phyloP scores from a whole-genome alignment of 768 basidiomycete genomes.

The Gloeostereum incarnatum region DNA sequence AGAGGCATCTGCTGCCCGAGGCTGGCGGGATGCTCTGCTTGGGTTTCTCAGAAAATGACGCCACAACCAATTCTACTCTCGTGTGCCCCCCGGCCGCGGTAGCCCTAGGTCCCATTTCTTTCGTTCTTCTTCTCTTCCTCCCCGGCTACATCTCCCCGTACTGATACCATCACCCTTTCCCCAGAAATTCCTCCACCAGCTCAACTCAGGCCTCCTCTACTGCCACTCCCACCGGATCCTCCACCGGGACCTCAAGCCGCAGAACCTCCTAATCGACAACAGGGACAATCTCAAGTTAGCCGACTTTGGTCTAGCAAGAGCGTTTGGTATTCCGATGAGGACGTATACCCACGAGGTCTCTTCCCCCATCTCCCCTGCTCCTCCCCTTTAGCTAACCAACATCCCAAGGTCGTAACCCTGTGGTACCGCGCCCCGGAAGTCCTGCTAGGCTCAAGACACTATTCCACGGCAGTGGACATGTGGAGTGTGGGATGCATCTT shows the following conservation, averaged over 20 bases:
- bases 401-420: constrained; percentile 84
- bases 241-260: constrained; percentile 95
- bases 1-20: too few species aligned
- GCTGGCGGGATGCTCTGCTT: too few species aligned
- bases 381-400: not conserved
- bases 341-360: constrained; percentile 98
- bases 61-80: too few species aligned
- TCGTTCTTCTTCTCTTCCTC: not conserved
- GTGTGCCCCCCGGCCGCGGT: too few species aligned
- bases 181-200: constrained; percentile 95
- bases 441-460: constrained; percentile 89
- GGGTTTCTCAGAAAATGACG: too few species aligned
- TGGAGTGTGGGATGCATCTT: constrained; percentile 99
- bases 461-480: constrained; percentile 98
- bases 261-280: constrained; percentile 90
- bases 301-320: constrained; percentile 92
- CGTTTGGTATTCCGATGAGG: constrained; percentile 96
- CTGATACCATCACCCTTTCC: constrained; percentile 9
- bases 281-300: constrained; percentile 89
- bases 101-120: too few species aligned
- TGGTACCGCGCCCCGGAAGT: constrained; percentile 99
- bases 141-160: not conserved
- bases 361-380: constrained; percentile 5
- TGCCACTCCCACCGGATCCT: constrained; percentile 94
- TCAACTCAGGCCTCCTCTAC: constrained; percentile 84